These are phyloP conservation scores for Phytopythium montanum DNA, from an alignment of 352 stramenopile species.

Conservation along the genomic window DNA sequence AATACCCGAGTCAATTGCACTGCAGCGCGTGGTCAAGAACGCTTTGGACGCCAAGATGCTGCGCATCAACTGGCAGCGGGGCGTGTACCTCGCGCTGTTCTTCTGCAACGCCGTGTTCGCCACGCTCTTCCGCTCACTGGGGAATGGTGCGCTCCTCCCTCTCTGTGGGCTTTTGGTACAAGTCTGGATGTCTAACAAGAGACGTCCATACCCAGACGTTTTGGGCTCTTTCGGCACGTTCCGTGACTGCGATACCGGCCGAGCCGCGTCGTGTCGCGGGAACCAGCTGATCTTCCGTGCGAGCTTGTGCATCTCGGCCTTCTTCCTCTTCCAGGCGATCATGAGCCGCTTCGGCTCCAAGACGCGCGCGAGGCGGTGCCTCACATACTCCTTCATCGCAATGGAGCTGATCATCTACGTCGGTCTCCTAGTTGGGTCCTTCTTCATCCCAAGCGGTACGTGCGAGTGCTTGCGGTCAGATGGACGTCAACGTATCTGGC, in stretches of 20 bases:
- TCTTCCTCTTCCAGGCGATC: constrained; percentile 48
- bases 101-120: constrained; percentile 73
- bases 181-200: not conserved
- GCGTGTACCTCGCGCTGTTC: constrained; percentile 61
- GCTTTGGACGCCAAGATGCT: constrained; percentile 8
- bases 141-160: constrained; percentile 28
- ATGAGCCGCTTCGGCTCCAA: constrained; percentile 37
- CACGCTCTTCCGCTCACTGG: constrained; percentile 55
- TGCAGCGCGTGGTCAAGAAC: not conserved
- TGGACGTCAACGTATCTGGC: not conserved
- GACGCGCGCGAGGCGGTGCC: constrained; percentile 12
- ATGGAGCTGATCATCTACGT: constrained; percentile 49
- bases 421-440: constrained; percentile 54
- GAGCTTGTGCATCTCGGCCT: constrained; percentile 56
- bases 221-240: constrained; percentile 68
- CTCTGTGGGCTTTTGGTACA: not conserved
- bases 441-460: constrained; percentile 69
- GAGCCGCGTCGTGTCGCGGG: constrained; percentile 44
- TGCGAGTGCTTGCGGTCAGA: not conserved
- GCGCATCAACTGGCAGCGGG: constrained; percentile 33
- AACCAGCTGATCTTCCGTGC: constrained; percentile 73
- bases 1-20: not conserved
- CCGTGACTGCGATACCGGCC: constrained; percentile 33
- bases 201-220: constrained; percentile 5
- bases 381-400: constrained; percentile 14